phyloP scores from a whole-genome alignment of 208 protist genomes.

The Trypanosoma brucei region DNA sequence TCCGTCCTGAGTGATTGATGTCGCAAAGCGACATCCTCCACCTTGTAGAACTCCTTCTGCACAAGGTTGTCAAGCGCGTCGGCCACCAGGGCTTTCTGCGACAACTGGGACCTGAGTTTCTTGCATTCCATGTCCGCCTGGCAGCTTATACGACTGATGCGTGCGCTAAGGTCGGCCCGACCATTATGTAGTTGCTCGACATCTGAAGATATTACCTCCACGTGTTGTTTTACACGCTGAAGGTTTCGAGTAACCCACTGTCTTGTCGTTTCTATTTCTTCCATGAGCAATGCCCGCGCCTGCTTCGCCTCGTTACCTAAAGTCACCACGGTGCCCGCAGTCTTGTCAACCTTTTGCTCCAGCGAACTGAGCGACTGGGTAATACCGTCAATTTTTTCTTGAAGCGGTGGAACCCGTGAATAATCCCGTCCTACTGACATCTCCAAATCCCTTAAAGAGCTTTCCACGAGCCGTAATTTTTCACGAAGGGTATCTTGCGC shows the following conservation, averaged over 20 bases:
- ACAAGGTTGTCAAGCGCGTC: slow-evolving; percentile 57
- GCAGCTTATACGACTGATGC: slow-evolving; percentile 44
- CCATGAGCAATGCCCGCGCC: slow-evolving; percentile 3
- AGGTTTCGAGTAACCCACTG: slow-evolving; percentile 75
- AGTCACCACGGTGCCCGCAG: neutral
- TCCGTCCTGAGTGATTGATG: slow-evolving; percentile 46
- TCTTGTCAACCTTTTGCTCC: slow-evolving; percentile 12
- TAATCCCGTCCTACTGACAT: slow-evolving; percentile 13
- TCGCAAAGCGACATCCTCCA: slow-evolving; percentile 53
- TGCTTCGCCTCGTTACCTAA: neutral
- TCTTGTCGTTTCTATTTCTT: slow-evolving; percentile 46
- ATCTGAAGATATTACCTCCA: slow-evolving; percentile 37
- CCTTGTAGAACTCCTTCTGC: slow-evolving; percentile 66
- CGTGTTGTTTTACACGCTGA: slow-evolving; percentile 73
- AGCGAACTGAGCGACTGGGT: slow-evolving; percentile 7
- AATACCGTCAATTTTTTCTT: slow-evolving; percentile 5
- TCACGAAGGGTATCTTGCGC: slow-evolving; percentile 6
- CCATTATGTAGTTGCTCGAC: slow-evolving; percentile 30
- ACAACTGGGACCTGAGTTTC: slow-evolving; percentile 49
- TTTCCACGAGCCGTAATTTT: slow-evolving; percentile 13
- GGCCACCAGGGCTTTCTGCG: slow-evolving; percentile 61
- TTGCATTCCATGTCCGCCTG: slow-evolving; percentile 64
- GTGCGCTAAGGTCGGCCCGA: slow-evolving; percentile 29
- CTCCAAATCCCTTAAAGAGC: slow-evolving; percentile 20
- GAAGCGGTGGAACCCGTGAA: slow-evolving; percentile 4